Conservation (phyloP, 768 basidiomycete species). For the Trichaptum fuscoviolaceum region DNA sequence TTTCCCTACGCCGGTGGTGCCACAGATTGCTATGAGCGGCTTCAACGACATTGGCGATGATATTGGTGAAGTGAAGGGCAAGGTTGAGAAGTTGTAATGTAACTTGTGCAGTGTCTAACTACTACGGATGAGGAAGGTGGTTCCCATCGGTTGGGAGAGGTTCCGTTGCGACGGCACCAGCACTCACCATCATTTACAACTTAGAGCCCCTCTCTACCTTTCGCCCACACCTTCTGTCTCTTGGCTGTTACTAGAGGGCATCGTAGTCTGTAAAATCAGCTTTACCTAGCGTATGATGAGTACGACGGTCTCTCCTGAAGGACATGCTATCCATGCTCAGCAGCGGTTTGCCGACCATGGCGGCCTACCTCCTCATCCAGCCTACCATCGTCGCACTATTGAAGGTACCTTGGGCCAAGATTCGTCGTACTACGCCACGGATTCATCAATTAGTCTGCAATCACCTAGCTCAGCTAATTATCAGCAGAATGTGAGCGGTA, state of each 20-base stretch:
- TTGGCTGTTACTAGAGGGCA: neutral
- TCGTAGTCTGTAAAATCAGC: neutral
- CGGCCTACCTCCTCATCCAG: neutral
- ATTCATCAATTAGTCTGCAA: neutral
- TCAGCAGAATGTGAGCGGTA: neutral
- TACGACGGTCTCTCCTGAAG: neutral
- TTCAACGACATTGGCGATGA: conserved; percentile 33
- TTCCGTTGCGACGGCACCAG: neutral
- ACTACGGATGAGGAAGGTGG: neutral
- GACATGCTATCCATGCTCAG: neutral
- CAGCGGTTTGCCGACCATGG: neutral
- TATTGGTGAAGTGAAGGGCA: neutral
- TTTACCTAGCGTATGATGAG: neutral
- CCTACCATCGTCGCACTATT: neutral
- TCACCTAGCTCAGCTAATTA: neutral
- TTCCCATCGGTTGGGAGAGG: neutral
- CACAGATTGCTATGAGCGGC: conserved; percentile 81
- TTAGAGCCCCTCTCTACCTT: neutral
- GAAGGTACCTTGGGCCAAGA: neutral
- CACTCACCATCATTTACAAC: neutral
- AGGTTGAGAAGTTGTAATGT: neutral
- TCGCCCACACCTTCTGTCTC: neutral
- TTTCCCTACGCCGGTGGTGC: conserved; percentile 95
- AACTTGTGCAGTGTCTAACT: no score
- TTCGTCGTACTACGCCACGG: neutral